A percentile compares a stretch with the other conserved stretches of the same genome.
Conservation (phyloP, 331 rosid species). For the Quercus tomentella region DNA sequence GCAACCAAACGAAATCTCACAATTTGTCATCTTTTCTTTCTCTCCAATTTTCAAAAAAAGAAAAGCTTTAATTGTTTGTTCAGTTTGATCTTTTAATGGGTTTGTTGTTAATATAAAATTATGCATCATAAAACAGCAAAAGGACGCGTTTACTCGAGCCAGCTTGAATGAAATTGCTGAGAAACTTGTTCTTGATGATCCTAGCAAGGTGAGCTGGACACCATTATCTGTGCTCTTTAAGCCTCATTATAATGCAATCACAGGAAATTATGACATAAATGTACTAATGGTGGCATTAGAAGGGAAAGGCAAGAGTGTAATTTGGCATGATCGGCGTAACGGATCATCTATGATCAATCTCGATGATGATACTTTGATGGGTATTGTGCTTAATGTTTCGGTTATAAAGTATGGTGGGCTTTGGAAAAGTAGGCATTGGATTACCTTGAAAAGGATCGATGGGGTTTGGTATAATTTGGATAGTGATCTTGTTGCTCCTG, state of each 20-base stretch:
- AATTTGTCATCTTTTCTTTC: not conserved
- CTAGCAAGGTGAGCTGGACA: constrained; percentile 54
- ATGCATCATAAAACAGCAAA: constrained; percentile 38
- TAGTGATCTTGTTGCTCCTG: constrained; percentile 67
- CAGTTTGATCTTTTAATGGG: constrained; percentile 13
- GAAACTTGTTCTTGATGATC: constrained; percentile 51
- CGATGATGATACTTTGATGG: constrained; percentile 73
- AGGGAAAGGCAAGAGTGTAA: constrained; percentile 69
- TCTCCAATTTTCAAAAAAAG: not conserved
- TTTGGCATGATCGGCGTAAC: constrained; percentile 87
- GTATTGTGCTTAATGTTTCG: constrained; percentile 66
- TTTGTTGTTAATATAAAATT: not conserved
- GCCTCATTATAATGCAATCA: constrained; percentile 75
- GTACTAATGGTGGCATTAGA: constrained; percentile 73
- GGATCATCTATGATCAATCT: constrained; percentile 64
- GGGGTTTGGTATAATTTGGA: constrained; percentile 86
- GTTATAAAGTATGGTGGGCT: constrained; percentile 67
- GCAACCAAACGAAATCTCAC: not conserved
- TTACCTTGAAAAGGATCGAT: constrained; percentile 59
- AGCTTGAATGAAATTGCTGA: constrained; percentile 68
- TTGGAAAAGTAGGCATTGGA: constrained; percentile 88
- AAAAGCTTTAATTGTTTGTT: not conserved
- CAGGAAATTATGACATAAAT: constrained; percentile 92
- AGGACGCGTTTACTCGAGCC: constrained; percentile 60
- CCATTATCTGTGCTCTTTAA: constrained; percentile 57